Evolutionary conservation across 495 filamentous ascomycete species (phyloP).

Genomic region (Trichoderma parareesei): DNA sequence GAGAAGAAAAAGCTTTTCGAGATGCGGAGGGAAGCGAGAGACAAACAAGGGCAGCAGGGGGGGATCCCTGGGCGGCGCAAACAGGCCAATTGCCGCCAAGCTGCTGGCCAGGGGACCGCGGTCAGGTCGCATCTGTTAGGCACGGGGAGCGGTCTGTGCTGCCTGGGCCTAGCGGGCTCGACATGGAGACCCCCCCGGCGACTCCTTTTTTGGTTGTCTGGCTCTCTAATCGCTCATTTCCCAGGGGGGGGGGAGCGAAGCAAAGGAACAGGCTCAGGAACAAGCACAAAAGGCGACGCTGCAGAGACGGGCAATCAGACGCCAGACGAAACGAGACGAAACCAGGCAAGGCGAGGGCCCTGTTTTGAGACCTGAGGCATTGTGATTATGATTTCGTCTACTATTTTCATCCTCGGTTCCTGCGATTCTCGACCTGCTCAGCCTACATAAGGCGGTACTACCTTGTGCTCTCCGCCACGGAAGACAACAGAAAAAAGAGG

Average conservation of each 20-base stretch:
- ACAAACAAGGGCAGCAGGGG: neutral
- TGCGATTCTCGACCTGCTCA: no score
- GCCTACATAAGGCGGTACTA: no score
- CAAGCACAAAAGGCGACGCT: neutral
- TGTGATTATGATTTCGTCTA: no score
- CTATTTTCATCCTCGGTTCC: no score
- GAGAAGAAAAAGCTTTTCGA: conserved; percentile 8
- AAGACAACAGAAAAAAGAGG: neutral
- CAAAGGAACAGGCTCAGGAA: no score
- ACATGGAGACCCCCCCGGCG: no score
- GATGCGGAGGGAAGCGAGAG: neutral
- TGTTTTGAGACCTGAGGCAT: no score
- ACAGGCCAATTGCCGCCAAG: neutral
- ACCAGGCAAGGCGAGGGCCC: neutral
- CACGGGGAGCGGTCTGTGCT: no score
- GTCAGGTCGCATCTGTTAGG: no score
- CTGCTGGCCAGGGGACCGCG: neutral
- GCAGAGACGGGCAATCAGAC: neutral
- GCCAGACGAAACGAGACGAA: conserved; percentile 3
- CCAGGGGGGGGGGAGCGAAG: neutral
- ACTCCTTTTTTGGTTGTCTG: neutral
- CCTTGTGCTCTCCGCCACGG: no score
- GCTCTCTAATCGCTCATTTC: neutral
- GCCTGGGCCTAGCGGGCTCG: no score
- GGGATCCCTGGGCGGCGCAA: neutral